Conservation (phyloP, 2,329 filamentous ascomycete species). For the Phaeoacremonium minimum region DNA sequence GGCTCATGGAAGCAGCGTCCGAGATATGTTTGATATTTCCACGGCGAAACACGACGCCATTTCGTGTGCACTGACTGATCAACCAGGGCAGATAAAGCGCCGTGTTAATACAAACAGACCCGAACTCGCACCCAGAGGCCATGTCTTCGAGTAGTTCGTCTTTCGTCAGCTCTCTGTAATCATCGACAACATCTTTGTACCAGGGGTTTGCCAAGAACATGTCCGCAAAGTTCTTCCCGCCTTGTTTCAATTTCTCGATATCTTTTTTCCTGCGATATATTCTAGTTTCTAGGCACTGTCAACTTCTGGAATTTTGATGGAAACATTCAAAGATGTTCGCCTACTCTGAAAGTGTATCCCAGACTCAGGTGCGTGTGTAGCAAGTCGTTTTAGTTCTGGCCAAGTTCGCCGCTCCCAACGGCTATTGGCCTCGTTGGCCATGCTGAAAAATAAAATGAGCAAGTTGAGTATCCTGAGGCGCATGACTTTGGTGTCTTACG, state of each 20-base stretch:
- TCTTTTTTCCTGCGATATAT: too few species aligned
- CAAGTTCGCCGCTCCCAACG: constrained; percentile 62
- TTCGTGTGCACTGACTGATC: constrained; percentile 70
- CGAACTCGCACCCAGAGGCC: constrained; percentile 72
- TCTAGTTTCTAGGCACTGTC: too few species aligned
- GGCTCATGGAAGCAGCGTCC: constrained; percentile 61
- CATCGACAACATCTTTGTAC: constrained; percentile 67
- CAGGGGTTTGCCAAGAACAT: constrained; percentile 68
- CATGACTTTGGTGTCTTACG: too few species aligned
- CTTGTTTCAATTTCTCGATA: too few species aligned
- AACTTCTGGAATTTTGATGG: too few species aligned
- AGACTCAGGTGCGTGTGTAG: constrained; percentile 65
- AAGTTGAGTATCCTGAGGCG: too few species aligned
- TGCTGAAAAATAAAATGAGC: too few species aligned
- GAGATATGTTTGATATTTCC: constrained; percentile 63
- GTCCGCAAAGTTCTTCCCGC: constrained; percentile 46
- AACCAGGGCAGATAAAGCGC: constrained; percentile 86
- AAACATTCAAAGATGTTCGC: too few species aligned
- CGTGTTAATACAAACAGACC: constrained; percentile 87
- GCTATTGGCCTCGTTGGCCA: constrained; percentile 35
- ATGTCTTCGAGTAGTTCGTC: constrained; percentile 58
- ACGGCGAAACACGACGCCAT: constrained; percentile 65
- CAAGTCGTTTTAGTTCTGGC: constrained; percentile 56
- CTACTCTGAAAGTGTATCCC: constrained; percentile 75
- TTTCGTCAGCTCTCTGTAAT: constrained; percentile 60